A percentile compares a stretch with the other conserved stretches of the same genome.
Evolutionary conservation across 352 stramenopile genomes (phyloP).

Genomic region (Pythium volutum): DNA sequence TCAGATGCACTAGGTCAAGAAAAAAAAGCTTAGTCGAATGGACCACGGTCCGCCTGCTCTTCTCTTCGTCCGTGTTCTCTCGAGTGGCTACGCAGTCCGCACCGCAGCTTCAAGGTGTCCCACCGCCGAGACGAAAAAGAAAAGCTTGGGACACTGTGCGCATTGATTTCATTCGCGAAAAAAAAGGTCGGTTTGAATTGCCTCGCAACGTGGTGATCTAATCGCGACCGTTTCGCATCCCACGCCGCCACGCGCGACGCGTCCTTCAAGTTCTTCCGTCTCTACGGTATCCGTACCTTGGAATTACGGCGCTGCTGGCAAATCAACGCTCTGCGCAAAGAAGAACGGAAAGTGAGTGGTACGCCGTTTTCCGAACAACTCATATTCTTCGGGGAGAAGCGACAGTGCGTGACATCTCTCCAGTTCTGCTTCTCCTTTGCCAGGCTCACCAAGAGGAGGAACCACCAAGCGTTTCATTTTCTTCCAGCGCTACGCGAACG

Average conservation of each 20-base stretch:
- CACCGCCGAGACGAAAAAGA: not conserved
- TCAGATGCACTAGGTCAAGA: not conserved
- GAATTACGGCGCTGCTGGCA: too few relatives aligned
- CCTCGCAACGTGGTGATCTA: slow-evolving; percentile 10
- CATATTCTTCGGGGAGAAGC: not conserved
- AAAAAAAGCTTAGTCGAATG: not conserved
- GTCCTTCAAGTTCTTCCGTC: not conserved
- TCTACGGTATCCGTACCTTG: too few relatives aligned
- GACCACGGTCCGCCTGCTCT: not conserved
- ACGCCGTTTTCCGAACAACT: slow-evolving; percentile 5
- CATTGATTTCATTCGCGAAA: not conserved
- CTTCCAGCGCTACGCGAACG: too few relatives aligned
- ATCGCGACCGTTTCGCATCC: not conserved
- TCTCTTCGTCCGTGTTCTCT: not conserved
- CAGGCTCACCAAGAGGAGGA: too few relatives aligned
- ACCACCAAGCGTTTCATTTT: too few relatives aligned
- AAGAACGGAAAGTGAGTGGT: not conserved
- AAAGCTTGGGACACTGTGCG: not conserved
- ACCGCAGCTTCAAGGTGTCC: not conserved
- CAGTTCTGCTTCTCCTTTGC: not conserved
- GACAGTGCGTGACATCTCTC: not conserved
- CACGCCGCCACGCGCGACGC: slow-evolving; percentile 4
- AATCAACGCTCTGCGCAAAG: not conserved
- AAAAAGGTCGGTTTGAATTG: not conserved
- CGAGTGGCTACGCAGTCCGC: not conserved